Conservation (phyloP, 495 filamentous ascomycete species). For the Podospora didyma region DNA sequence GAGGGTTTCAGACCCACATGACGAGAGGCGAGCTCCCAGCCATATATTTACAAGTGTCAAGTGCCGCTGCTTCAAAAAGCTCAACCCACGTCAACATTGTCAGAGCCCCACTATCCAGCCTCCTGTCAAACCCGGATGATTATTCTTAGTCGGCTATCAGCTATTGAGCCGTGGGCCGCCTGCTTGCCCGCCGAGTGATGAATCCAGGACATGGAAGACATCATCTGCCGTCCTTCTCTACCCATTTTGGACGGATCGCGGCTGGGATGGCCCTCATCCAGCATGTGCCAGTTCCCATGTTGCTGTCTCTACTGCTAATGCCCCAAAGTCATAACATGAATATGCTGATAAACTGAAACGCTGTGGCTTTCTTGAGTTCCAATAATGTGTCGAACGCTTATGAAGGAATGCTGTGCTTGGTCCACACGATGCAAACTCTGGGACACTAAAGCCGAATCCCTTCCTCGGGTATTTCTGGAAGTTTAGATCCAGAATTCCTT, state of each 20-base stretch:
- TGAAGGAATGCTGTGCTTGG: neutral
- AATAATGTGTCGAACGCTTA: neutral
- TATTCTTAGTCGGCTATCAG: constrained; percentile 12
- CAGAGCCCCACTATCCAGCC: neutral
- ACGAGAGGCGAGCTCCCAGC: no score
- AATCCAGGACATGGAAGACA: neutral
- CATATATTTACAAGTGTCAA: neutral
- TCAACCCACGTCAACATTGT: neutral
- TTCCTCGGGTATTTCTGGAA: neutral
- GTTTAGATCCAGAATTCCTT: neutral
- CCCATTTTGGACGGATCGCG: neutral
- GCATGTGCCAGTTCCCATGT: neutral
- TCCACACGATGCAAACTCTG: neutral
- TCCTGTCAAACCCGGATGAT: constrained; percentile 12
- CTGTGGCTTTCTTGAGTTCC: neutral
- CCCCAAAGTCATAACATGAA: no score
- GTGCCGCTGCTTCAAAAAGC: neutral
- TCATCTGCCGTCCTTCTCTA: neutral
- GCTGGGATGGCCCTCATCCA: neutral
- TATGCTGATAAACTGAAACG: neutral
- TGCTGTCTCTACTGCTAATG: neutral
- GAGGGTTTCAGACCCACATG: no score
- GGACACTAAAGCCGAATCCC: neutral
- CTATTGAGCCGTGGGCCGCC: constrained; percentile 12
- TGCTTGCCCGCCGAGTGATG: neutral